Conservation (phyloP, 2,329 filamentous ascomycete genomes). For the Aspergillus melleus region DNA sequence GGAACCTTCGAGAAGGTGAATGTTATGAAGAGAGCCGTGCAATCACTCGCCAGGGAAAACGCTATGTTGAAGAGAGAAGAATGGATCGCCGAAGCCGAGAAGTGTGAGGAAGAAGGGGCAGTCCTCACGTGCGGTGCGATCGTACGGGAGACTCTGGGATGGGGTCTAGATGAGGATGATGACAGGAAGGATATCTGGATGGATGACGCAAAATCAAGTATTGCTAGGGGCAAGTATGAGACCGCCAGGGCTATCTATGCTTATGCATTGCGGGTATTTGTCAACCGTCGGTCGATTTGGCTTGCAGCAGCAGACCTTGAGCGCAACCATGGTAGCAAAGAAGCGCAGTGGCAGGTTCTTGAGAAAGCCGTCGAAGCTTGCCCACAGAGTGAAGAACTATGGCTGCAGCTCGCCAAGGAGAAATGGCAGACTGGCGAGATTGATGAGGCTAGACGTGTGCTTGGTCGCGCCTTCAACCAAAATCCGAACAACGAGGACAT, state of each 20-base stretch:
- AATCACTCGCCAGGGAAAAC: constrained; percentile 82
- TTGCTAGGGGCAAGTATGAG: constrained; percentile 78
- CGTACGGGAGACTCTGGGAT: constrained; percentile 88
- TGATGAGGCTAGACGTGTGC: constrained; percentile 79
- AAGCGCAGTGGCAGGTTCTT: constrained; percentile 78
- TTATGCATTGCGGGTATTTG: constrained; percentile 85
- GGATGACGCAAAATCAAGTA: constrained; percentile 83
- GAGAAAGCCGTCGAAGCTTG: constrained; percentile 94
- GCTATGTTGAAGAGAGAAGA: constrained; percentile 98
- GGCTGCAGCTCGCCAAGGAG: constrained; percentile 95
- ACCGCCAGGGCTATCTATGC: constrained; percentile 93
- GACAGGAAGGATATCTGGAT: constrained; percentile 95
- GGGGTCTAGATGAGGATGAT: constrained; percentile 91
- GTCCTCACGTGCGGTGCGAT: constrained; percentile 84
- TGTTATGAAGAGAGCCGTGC: constrained; percentile 92
- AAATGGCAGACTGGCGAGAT: constrained; percentile 88
- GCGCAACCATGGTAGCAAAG: constrained; percentile 80
- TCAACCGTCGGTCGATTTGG: constrained; percentile 85
- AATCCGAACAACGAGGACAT: constrained; percentile 98
- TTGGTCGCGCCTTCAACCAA: constrained; percentile 88
- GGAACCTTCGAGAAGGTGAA: constrained; percentile 78
- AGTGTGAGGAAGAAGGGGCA: constrained; percentile 89
- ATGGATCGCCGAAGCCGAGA: constrained; percentile 93
- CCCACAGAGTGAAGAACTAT: constrained; percentile 84
- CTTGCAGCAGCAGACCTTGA: constrained; percentile 88